Conservation (phyloP, 345 rosid genomes). For the Gossypium thurberi region DNA sequence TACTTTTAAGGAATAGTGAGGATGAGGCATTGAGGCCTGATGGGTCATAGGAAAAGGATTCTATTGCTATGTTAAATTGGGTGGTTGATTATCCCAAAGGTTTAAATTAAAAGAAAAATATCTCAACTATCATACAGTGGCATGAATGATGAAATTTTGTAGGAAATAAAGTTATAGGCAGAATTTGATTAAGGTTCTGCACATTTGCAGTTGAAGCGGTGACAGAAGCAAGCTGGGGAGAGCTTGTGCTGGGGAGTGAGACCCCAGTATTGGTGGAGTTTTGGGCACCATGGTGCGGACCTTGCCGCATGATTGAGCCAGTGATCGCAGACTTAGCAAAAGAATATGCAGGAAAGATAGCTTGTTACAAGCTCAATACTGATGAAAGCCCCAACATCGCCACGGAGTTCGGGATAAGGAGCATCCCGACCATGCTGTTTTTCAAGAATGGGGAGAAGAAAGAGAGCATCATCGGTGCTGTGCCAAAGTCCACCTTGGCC, state of each 20-base stretch:
- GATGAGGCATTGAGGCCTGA: too few species aligned
- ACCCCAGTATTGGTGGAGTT: slow-evolving; percentile 70
- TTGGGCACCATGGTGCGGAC: slow-evolving; percentile 88
- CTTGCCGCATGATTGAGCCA: slow-evolving; percentile 70
- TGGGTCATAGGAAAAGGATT: too few species aligned
- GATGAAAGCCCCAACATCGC: slow-evolving; percentile 64
- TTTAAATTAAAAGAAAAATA: too few species aligned
- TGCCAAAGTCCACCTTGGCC: slow-evolving; percentile 57
- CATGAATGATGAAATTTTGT: not conserved
- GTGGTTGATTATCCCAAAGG: too few species aligned
- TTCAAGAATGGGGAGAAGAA: slow-evolving; percentile 67
- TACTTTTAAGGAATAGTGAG: too few species aligned
- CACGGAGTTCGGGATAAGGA: slow-evolving; percentile 51
- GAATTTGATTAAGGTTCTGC: not conserved
- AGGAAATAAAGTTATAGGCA: not conserved
- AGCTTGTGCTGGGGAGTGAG: slow-evolving; percentile 27
- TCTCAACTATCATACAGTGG: too few species aligned
- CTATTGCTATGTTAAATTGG: too few species aligned
- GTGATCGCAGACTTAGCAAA: slow-evolving; percentile 54
- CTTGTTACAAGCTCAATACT: slow-evolving; percentile 62
- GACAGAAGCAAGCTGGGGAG: slow-evolving; percentile 52
- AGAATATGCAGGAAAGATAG: slow-evolving; percentile 54
- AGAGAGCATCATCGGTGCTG: slow-evolving; percentile 72
- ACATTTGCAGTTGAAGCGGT: slow-evolving; percentile 43
- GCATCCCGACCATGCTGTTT: slow-evolving; percentile 70